These are phyloP conservation scores for Nowakowskiella sp. DNA, from an alignment of 192 early-diverging fungal genomes.

Conservation along the genomic window DNA sequence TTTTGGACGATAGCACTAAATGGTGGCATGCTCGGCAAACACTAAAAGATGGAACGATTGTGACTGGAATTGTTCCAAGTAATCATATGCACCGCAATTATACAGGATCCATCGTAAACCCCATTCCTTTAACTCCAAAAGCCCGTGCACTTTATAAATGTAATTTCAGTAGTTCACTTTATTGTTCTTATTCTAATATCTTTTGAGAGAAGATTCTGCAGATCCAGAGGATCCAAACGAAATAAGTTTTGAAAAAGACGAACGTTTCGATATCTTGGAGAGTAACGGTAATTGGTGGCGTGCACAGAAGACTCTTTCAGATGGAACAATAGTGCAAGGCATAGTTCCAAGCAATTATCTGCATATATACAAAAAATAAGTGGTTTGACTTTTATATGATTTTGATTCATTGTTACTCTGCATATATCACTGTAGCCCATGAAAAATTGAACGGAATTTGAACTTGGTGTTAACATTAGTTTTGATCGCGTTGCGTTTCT, in stretches of 20 bases:
- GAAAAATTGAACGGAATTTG: no score
- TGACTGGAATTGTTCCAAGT: slow-evolving; percentile 78
- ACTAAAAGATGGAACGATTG: slow-evolving; percentile 42
- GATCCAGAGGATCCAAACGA: slow-evolving; percentile 89
- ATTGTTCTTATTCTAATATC: no score
- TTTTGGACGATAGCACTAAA: slow-evolving; percentile 86
- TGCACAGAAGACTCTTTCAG: slow-evolving; percentile 55
- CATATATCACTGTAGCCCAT: no score
- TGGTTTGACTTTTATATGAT: no score
- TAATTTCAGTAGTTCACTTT: no score
- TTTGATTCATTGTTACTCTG: no score
- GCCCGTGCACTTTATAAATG: no score
- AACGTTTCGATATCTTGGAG: slow-evolving; percentile 73
- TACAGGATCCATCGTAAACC: no score
- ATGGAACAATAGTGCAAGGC: slow-evolving; percentile 59
- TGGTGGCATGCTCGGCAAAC: slow-evolving; percentile 92
- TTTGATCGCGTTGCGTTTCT: no score
- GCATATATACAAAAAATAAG: no score
- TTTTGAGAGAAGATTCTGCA: slow-evolving; percentile 82
- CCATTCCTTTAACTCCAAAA: no score
- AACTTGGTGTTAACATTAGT: no score
- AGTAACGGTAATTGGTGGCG: slow-evolving; percentile 98
- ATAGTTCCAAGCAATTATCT: slow-evolving; percentile 88
- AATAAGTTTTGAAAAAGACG: slow-evolving; percentile 79
- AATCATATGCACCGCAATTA: slow-evolving; percentile 70